phyloP scores from a whole-genome alignment of 345 rosid genomes.

The Balakata baccata region DNA sequence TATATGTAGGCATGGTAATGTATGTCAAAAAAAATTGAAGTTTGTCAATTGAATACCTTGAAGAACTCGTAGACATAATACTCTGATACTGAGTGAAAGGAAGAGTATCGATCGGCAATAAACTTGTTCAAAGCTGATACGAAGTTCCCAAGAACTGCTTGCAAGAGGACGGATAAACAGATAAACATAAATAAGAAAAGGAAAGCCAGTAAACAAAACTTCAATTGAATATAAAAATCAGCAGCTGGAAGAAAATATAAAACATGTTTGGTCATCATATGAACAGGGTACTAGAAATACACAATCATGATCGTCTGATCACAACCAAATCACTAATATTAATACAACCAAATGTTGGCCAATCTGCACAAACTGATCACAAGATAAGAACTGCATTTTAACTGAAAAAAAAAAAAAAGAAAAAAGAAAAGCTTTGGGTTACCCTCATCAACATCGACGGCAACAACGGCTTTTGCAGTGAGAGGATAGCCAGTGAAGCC shows the following conservation, averaged over 20 bases:
- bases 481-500: conserved; percentile 37
- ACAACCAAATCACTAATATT: neutral
- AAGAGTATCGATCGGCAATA: conserved; percentile 79
- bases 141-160: conserved; percentile 87
- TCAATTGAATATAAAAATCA: neutral
- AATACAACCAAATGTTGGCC: neutral
- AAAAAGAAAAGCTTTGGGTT: neutral
- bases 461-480: conserved; percentile 64
- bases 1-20: neutral
- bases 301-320: no score
- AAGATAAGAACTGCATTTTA: neutral
- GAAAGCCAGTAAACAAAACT: neutral
- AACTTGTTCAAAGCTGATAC: conserved; percentile 90
- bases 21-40: neutral
- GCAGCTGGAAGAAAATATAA: neutral
- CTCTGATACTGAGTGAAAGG: conserved; percentile 72
- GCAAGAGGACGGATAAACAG: conserved; percentile 1
- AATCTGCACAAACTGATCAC: neutral
- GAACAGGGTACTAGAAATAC: no score
- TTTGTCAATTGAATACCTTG: conserved; percentile 50
- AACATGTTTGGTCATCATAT: neutral
- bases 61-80: conserved; percentile 94
- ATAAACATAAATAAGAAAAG: conserved; percentile 9
- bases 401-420: neutral
- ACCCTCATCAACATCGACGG: conserved; percentile 98